Conservation (phyloP, 371 early-diverging fungal genomes). For the Syncephalastrum contaminatum region DNA sequence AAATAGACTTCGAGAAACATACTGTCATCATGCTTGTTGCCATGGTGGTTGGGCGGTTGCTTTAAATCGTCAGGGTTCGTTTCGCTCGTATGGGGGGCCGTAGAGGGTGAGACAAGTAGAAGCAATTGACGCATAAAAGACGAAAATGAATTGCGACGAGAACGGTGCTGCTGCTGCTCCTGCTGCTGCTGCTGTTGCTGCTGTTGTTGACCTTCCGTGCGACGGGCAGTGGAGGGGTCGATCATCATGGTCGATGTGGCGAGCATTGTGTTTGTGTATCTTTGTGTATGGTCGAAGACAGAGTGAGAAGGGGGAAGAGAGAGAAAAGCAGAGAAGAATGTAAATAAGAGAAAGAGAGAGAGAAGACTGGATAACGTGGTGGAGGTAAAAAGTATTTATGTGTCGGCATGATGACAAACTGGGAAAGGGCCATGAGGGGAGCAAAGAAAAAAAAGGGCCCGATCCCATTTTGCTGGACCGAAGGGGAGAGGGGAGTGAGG, state of each 20-base stretch:
- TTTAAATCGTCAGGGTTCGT: constrained; percentile 2
- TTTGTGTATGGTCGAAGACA: constrained; percentile 4
- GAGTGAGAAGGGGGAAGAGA: constrained; percentile 1
- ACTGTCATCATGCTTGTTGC: constrained; percentile 9
- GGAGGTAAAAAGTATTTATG: constrained; percentile 3
- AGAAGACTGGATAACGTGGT: background rate
- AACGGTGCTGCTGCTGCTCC: background rate
- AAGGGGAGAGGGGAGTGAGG: too few species aligned
- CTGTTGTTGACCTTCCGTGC: constrained; percentile 3
- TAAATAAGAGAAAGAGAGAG: constrained; percentile 6
- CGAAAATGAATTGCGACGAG: constrained; percentile 16
- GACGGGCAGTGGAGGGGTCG: background rate
- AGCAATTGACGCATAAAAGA: constrained; percentile 18
- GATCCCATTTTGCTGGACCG: too few species aligned
- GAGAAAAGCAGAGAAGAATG: constrained; percentile 4
- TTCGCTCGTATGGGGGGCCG: constrained; percentile 1
- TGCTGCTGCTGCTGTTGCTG: constrained; percentile 2
- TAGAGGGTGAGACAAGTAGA: constrained; percentile 13
- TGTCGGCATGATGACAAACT: constrained; percentile 19
- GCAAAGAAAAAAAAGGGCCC: constrained; percentile 1
- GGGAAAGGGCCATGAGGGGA: constrained; percentile 20
- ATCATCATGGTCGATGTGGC: constrained; percentile 15
- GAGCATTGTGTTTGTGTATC: constrained; percentile 4
- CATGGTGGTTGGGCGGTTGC: background rate
- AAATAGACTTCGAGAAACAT: constrained; percentile 20